Evolutionary conservation across 2,329 filamentous ascomycete genomes (phyloP).

Genomic region (Tolypocladium amazonense): DNA sequence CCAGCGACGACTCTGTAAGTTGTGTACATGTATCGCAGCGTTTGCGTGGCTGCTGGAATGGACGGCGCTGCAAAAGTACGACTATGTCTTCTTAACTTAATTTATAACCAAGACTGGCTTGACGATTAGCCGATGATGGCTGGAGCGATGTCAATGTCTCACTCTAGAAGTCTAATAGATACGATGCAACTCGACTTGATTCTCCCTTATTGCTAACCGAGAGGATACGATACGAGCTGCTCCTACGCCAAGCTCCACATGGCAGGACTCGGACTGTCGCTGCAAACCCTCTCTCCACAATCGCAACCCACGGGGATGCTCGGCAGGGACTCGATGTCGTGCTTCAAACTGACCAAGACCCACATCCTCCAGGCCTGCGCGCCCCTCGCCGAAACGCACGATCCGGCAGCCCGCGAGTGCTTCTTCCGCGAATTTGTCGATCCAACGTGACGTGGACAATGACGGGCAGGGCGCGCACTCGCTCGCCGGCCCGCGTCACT

Average conservation of each 20-base stretch:
- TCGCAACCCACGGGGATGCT: neutral
- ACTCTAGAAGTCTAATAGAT: neutral
- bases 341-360: conserved; percentile 11
- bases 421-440: conserved; percentile 10
- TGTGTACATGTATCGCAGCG: no score
- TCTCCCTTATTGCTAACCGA: neutral
- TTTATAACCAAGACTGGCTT: neutral
- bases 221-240: neutral
- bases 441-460: conserved; percentile 12
- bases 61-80: neutral
- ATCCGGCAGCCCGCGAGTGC: conserved; percentile 5
- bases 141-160: neutral
- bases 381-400: conserved; percentile 8
- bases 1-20: no score
- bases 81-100: no score
- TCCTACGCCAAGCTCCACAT: neutral
- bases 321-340: conserved; percentile 1
- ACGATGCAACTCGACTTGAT: neutral
- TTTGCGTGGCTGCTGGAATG: no score
- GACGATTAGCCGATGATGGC: neutral
- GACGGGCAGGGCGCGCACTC: conserved; percentile 12
- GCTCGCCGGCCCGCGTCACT: conserved; percentile 10
- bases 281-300: neutral
- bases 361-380: conserved; percentile 9
- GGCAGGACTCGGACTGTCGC: no score